phyloP scores from a whole-genome alignment of 768 basidiomycete species.

The Mycena epipterygia region DNA sequence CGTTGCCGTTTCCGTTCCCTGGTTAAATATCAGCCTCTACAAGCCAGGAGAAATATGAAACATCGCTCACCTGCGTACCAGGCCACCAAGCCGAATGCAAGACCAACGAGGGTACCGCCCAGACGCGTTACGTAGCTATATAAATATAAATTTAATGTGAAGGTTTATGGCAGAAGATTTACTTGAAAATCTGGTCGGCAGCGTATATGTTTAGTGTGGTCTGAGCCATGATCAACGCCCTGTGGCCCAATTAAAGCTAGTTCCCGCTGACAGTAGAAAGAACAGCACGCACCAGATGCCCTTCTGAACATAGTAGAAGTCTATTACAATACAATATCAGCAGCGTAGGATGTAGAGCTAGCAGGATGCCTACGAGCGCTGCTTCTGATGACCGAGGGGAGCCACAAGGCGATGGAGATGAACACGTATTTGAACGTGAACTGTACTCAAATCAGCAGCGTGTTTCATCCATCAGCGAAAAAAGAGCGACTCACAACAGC shows the following conservation, averaged over 20 bases:
- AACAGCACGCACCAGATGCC: slow-evolving; percentile 56
- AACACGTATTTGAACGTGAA: slow-evolving; percentile 67
- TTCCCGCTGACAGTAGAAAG: background rate
- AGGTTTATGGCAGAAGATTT: background rate
- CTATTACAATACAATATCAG: slow-evolving; percentile 38
- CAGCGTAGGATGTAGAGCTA: background rate
- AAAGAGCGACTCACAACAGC: slow-evolving; percentile 48
- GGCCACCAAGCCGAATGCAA: slow-evolving; percentile 58
- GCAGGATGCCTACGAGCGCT: slow-evolving; percentile 54
- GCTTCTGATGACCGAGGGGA: slow-evolving; percentile 57
- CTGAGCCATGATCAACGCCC: slow-evolving; percentile 74
- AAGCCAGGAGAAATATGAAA: background rate
- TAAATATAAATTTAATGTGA: background rate
- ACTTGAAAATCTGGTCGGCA: slow-evolving; percentile 71
- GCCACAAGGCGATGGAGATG: slow-evolving; percentile 64
- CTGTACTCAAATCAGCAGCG: slow-evolving; percentile 32
- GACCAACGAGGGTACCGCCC: slow-evolving; percentile 59
- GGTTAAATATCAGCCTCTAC: background rate
- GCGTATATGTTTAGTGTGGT: slow-evolving; percentile 68
- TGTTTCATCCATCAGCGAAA: background rate
- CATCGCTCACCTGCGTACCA: slow-evolving; percentile 60
- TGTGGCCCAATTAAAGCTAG: slow-evolving; percentile 22
- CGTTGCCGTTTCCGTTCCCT: slow-evolving; percentile 59
- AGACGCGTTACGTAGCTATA: slow-evolving; percentile 59
- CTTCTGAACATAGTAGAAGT: slow-evolving; percentile 59